Conservation (phyloP, 208 protist genomes). For the Crithidia fasciculata region DNA sequence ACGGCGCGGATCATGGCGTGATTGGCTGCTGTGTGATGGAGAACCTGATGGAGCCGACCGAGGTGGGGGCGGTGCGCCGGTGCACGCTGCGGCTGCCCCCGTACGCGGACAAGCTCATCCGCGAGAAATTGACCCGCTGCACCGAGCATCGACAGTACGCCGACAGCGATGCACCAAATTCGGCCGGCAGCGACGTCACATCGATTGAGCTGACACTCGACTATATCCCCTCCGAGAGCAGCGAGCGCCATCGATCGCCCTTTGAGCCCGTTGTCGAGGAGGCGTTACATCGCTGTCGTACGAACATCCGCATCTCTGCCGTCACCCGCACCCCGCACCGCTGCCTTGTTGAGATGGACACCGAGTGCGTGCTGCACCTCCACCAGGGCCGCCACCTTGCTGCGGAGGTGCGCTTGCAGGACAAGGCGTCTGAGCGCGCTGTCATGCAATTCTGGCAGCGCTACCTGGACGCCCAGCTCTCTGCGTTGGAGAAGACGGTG, state of each 20-base stretch:
- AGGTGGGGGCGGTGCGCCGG: constrained; percentile 37
- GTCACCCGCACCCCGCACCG: constrained; percentile 49
- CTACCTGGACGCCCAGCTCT: constrained; percentile 21
- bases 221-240: constrained; percentile 38
- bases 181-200: constrained; percentile 14
- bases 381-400: constrained; percentile 9
- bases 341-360: constrained; percentile 57
- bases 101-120: constrained; percentile 42
- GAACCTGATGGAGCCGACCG: constrained; percentile 19
- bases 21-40: constrained; percentile 59
- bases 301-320: constrained; percentile 32
- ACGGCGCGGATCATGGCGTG: constrained; percentile 28
- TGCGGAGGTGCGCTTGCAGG: constrained; percentile 6
- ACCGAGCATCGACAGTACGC: constrained; percentile 12
- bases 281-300: constrained; percentile 16
- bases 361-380: constrained; percentile 23
- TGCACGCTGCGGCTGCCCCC: constrained; percentile 34
- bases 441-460: constrained; percentile 9
- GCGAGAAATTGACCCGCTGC: constrained; percentile 37
- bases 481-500: constrained; percentile 11
- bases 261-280: constrained; percentile 40
- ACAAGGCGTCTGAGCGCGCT: background rate
- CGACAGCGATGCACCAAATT: background rate
- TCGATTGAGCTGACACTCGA: constrained; percentile 42
- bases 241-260: constrained; percentile 47